A percentile compares a stretch with the other conserved stretches of the same genome.
These are phyloP conservation scores for Kuraishia molischiana DNA, from an alignment of 805 yeast genomes.

Conservation along the genomic window DNA sequence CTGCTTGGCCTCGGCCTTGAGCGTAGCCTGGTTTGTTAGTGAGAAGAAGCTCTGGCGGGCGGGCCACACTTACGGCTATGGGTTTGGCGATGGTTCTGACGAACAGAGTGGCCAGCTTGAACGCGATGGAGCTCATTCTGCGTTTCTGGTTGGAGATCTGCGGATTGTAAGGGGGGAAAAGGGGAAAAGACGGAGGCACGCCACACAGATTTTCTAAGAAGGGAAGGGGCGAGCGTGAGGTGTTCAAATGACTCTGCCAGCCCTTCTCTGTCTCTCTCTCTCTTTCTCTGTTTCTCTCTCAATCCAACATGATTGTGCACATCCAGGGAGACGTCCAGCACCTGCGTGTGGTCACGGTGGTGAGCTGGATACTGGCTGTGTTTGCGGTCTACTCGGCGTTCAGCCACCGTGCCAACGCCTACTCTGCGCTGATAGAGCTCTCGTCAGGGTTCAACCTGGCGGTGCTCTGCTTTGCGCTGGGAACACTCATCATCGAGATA, in stretches of 20 bases:
- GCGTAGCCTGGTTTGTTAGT: conserved; percentile 28
- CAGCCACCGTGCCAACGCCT: conserved; percentile 33
- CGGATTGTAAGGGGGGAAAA: too few relatives aligned
- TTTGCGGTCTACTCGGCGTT: conserved; percentile 27
- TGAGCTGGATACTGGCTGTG: conserved; percentile 24
- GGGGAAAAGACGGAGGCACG: too few relatives aligned
- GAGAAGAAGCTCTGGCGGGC: background rate
- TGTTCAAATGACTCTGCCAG: too few relatives aligned
- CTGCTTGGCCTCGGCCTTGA: conserved; percentile 68
- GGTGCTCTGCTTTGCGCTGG: conserved; percentile 31
- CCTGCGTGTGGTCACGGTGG: conserved; percentile 11
- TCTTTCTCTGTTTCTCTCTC: too few relatives aligned
- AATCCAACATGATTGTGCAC: too few relatives aligned
- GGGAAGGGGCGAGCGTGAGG: too few relatives aligned
- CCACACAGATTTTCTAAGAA: too few relatives aligned
- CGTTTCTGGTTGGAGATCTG: too few relatives aligned
- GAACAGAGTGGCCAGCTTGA: conserved; percentile 62
- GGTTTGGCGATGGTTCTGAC: conserved; percentile 76
- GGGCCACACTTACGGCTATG: conserved; percentile 35
- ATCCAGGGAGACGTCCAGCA: background rate
- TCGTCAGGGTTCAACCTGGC: conserved; percentile 38
- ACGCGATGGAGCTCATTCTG: conserved; percentile 78
- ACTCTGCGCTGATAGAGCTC: conserved; percentile 37
- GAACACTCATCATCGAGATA: conserved; percentile 21
- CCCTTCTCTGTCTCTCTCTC: too few relatives aligned